Percentiles rank a stretch among this genome's conserved stretches.
phyloP scores from a whole-genome alignment of 2,329 filamentous ascomycete species.

The Endothia cerciana region DNA sequence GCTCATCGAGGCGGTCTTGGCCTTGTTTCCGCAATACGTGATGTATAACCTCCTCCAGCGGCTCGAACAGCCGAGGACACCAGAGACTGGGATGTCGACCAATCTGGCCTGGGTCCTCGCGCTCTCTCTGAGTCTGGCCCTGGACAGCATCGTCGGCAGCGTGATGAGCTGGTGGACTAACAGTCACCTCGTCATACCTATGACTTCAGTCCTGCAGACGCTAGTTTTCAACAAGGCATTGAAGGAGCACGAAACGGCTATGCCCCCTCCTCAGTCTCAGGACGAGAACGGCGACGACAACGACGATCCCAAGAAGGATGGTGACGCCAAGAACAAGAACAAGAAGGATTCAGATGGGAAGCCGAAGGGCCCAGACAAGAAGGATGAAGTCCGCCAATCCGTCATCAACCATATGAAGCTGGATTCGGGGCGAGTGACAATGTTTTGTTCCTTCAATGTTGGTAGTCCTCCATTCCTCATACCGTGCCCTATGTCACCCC shows the following conservation, averaged over 20 bases:
- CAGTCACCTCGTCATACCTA: conserved; percentile 39
- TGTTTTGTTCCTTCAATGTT: conserved; percentile 28
- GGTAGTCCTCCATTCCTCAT: neutral
- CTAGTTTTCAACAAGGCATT: conserved; percentile 43
- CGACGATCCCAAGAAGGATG: conserved; percentile 27
- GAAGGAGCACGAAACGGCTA: conserved; percentile 40
- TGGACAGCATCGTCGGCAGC: conserved; percentile 39
- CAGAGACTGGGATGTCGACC: conserved; percentile 29
- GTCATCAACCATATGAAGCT: conserved; percentile 44
- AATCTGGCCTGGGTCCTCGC: conserved; percentile 40
- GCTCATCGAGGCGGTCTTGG: conserved; percentile 37
- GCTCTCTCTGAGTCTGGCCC: conserved; percentile 37
- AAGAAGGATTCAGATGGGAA: conserved; percentile 6
- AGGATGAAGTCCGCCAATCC: conserved; percentile 38
- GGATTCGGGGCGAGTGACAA: conserved; percentile 36
- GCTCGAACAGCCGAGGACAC: conserved; percentile 34
- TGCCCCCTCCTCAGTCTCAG: conserved; percentile 26
- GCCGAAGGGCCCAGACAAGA: conserved; percentile 28
- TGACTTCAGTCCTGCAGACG: conserved; percentile 39
- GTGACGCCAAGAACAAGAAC: conserved; percentile 14
- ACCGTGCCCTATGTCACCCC: neutral
- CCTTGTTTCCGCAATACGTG: conserved; percentile 41
- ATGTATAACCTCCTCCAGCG: conserved; percentile 42
- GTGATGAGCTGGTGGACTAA: conserved; percentile 40
- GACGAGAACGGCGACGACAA: conserved; percentile 28